A percentile compares a stretch with the other conserved stretches of the same genome.
Conservation (phyloP, 345 rosid genomes). For the Dipteronia dyeriana region DNA sequence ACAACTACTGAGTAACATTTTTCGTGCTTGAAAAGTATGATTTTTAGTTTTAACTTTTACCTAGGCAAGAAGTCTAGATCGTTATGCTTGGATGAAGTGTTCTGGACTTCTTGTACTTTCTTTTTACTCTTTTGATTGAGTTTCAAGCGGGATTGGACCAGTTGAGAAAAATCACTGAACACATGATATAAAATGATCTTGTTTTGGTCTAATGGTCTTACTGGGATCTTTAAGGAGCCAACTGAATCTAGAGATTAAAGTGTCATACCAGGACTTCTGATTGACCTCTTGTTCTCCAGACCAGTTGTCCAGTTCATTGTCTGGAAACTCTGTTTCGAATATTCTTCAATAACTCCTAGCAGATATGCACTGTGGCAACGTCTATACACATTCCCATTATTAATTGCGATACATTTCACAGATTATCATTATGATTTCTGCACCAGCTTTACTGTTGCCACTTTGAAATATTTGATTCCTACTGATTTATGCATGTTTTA, state of each 20-base stretch:
- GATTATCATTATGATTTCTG: neutral
- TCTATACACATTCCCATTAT: neutral
- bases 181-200: neutral
- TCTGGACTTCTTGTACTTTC: neutral
- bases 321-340: neutral
- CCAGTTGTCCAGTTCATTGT: neutral
- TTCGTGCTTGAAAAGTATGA: neutral
- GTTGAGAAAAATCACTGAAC: neutral
- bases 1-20: too few relatives aligned
- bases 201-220: neutral
- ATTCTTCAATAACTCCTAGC: neutral
- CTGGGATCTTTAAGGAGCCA: neutral
- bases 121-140: neutral
- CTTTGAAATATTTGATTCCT: neutral
- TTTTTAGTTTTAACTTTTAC: neutral
- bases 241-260: neutral
- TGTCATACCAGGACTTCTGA: neutral
- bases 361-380: neutral
- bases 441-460: neutral
- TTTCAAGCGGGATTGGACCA: neutral
- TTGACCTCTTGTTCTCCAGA: neutral
- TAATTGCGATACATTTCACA: neutral
- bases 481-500: neutral
- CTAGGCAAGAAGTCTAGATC: neutral
- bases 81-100: neutral